phyloP scores from a whole-genome alignment of 169 alveolate genomes.

The Eimeria mitis region DNA sequence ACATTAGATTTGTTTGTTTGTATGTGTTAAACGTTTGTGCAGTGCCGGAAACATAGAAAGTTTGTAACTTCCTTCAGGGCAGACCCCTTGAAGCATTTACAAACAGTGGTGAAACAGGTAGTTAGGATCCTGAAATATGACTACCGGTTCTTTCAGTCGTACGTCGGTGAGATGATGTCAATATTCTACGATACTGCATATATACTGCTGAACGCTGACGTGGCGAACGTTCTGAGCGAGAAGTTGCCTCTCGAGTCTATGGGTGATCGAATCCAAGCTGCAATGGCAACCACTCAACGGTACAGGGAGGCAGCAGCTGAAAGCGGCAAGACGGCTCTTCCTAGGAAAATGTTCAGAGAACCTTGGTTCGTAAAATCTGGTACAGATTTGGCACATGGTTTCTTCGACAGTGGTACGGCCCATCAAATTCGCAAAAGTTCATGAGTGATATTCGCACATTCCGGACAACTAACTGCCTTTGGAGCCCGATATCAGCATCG shows the following conservation, averaged over 20 bases:
- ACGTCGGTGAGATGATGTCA: slow-evolving; percentile 73
- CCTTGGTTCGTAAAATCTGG: slow-evolving; percentile 69
- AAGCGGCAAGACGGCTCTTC: slow-evolving; percentile 19
- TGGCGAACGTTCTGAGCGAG: slow-evolving; percentile 52
- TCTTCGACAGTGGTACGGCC: slow-evolving; percentile 64
- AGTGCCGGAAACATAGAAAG: slow-evolving; percentile 46
- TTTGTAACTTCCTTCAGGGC: neutral
- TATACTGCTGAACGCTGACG: slow-evolving; percentile 52
- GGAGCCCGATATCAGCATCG: neutral
- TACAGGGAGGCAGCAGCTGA: slow-evolving; percentile 39
- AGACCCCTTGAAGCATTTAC: neutral
- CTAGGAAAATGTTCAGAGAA: slow-evolving; percentile 65
- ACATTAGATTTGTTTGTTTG: neutral
- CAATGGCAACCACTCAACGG: slow-evolving; percentile 21
- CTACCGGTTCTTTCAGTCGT: slow-evolving; percentile 39
- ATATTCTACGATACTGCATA: slow-evolving; percentile 75
- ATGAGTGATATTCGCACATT: neutral
- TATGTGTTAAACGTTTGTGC: neutral
- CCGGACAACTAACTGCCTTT: neutral
- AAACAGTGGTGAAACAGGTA: slow-evolving; percentile 11
- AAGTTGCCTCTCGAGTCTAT: slow-evolving; percentile 28
- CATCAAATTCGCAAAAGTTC: neutral
- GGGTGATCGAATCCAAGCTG: slow-evolving; percentile 35
- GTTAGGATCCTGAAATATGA: slow-evolving; percentile 53
- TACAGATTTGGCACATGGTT: slow-evolving; percentile 69